These are phyloP conservation scores for Entrophospora sp. DNA, from an alignment of 192 early-diverging fungal genomes.

Conservation along the genomic window DNA sequence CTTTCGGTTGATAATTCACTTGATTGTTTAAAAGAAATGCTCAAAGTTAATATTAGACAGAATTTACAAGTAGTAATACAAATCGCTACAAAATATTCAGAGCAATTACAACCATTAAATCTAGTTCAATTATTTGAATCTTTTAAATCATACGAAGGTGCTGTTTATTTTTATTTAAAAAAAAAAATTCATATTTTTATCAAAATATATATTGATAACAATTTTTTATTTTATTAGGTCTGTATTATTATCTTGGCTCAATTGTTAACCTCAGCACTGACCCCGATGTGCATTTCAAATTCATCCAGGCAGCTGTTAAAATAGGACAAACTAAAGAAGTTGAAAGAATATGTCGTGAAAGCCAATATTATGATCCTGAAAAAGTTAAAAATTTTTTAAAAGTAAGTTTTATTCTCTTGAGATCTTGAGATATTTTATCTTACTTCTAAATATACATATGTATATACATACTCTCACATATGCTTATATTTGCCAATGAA, in stretches of 20 bases:
- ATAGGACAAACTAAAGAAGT: constrained; percentile 96
- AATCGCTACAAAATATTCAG: constrained; percentile 94
- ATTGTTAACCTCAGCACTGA: constrained; percentile 94
- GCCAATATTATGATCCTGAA: constrained; percentile 93
- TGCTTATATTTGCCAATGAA: neutral
- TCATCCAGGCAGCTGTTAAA: constrained; percentile 91
- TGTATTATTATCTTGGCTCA: constrained; percentile 96
- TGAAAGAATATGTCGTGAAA: constrained; percentile 94
- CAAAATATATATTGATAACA: too few species aligned
- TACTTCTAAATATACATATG: neutral
- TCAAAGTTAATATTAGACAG: constrained; percentile 84
- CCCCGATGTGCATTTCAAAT: constrained; percentile 95
- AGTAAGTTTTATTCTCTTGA: constrained; percentile 22
- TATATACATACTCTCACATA: neutral
- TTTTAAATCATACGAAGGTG: constrained; percentile 82
- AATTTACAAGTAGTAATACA: constrained; percentile 95
- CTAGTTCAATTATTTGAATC: constrained; percentile 89
- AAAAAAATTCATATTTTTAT: too few species aligned
- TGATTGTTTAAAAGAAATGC: constrained; percentile 90
- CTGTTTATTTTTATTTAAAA: neutral
- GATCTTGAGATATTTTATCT: neutral
- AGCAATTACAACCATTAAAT: constrained; percentile 80
- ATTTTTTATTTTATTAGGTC: constrained; percentile 37
- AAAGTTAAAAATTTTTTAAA: constrained; percentile 99
- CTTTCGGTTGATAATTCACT: constrained; percentile 96